phyloP scores from a whole-genome alignment of 305 asterid species.

The Solanum aculeatissimum region DNA sequence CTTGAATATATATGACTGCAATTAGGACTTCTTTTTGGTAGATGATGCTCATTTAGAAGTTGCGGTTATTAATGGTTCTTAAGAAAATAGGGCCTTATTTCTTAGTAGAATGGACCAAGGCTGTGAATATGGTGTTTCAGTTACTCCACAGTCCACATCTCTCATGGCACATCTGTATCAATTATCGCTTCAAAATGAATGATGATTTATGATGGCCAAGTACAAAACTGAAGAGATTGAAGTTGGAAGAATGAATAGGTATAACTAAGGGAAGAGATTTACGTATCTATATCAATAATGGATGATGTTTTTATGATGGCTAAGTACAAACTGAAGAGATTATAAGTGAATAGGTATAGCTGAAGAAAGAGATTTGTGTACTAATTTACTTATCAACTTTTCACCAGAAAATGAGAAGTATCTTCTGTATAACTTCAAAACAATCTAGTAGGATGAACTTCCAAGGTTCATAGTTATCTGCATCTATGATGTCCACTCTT shows the following conservation, averaged over 20 bases:
- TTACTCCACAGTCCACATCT: background rate
- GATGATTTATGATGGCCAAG: background rate
- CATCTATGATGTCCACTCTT: background rate
- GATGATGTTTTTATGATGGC: background rate
- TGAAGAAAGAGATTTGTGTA: background rate
- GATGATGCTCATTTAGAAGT: background rate
- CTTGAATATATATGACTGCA: background rate
- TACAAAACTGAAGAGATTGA: background rate
- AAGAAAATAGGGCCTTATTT: background rate
- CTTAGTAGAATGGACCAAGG: background rate
- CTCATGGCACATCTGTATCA: background rate
- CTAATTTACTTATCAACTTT: background rate
- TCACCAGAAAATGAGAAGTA: background rate
- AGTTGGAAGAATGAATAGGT: background rate
- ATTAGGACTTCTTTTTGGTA: background rate
- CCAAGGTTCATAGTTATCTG: background rate
- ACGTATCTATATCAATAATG: background rate
- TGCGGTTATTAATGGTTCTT: background rate
- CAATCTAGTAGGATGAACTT: background rate
- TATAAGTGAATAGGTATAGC: background rate
- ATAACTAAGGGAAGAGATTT: background rate
- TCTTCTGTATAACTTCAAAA: background rate
- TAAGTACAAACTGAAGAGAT: background rate
- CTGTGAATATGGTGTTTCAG: background rate
- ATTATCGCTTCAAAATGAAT: background rate